Evolutionary conservation across 257 asterid genomes (phyloP).

Genomic region (Capsicum pubescens): DNA sequence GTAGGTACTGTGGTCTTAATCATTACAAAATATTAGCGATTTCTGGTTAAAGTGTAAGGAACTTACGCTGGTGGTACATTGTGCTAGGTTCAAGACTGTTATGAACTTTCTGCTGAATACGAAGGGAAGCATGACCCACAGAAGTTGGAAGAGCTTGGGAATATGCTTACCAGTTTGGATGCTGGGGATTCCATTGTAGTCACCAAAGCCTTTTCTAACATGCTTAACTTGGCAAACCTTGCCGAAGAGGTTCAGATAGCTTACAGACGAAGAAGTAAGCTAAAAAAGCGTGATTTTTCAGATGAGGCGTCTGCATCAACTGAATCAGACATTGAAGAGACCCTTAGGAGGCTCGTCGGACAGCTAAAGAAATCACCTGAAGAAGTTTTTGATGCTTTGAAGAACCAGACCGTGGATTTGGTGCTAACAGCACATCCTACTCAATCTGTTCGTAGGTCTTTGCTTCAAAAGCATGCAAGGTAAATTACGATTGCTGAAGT

Average conservation of each 20-base stretch:
- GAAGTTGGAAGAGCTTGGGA: conserved; percentile 91
- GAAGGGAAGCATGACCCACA: conserved; percentile 71
- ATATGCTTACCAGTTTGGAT: conserved; percentile 83
- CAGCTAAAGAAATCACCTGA: conserved; percentile 76
- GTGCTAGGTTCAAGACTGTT: conserved; percentile 86
- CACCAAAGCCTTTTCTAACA: conserved; percentile 88
- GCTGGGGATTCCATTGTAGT: conserved; percentile 96
- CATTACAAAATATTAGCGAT: background rate
- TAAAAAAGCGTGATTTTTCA: conserved; percentile 73
- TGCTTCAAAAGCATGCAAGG: conserved; percentile 97
- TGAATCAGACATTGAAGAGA: conserved; percentile 94
- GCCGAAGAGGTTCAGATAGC: conserved; percentile 99
- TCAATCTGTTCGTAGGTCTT: conserved; percentile 92
- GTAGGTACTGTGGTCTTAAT: background rate
- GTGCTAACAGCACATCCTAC: conserved; percentile 95
- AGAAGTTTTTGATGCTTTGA: conserved; percentile 85
- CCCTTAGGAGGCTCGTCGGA: conserved; percentile 84
- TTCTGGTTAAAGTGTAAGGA: background rate
- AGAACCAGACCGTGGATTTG: conserved; percentile 89
- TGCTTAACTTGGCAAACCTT: conserved; percentile 91
- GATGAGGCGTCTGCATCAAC: conserved; percentile 95
- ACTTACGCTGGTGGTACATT: conserved; percentile 27
- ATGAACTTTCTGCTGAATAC: conserved; percentile 89
- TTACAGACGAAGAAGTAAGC: conserved; percentile 78
- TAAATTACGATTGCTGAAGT: conserved; percentile 33